These are phyloP conservation scores for Solanum chmielewskii DNA, from an alignment of 257 asterid genomes.

Conservation along the genomic window DNA sequence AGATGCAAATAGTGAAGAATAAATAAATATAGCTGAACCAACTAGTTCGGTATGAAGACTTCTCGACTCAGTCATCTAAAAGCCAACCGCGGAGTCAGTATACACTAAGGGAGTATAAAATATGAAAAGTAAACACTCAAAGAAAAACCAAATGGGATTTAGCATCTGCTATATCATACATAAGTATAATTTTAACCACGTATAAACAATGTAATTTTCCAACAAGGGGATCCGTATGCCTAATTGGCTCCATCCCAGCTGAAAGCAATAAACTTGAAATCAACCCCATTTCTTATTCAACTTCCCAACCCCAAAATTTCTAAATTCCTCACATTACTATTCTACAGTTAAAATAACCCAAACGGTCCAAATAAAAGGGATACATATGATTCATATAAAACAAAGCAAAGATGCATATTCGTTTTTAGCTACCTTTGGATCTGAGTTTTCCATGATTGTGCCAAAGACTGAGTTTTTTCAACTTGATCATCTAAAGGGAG, in stretches of 20 bases:
- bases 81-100: not conserved
- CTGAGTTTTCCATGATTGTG: constrained; percentile 53
- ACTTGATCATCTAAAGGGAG: constrained; percentile 54
- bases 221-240: not conserved
- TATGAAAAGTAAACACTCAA: not conserved
- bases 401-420: not conserved
- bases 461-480: constrained; percentile 55
- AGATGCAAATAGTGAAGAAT: not conserved
- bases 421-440: constrained; percentile 43
- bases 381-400: not conserved
- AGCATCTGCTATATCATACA: too few species aligned
- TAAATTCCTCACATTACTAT: not conserved
- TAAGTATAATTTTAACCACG: not conserved
- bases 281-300: not conserved
- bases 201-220: not conserved
- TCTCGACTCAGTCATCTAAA: not conserved
- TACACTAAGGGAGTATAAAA: not conserved
- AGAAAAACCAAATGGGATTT: not conserved
- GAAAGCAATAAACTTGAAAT: not conserved
- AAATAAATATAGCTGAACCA: not conserved
- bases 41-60: not conserved
- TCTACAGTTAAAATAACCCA: not conserved
- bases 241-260: not conserved
- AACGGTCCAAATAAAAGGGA: not conserved
- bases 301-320: not conserved